These are phyloP conservation scores for Austroboletus eburneus DNA, from an alignment of 768 basidiomycete genomes.

Conservation along the genomic window DNA sequence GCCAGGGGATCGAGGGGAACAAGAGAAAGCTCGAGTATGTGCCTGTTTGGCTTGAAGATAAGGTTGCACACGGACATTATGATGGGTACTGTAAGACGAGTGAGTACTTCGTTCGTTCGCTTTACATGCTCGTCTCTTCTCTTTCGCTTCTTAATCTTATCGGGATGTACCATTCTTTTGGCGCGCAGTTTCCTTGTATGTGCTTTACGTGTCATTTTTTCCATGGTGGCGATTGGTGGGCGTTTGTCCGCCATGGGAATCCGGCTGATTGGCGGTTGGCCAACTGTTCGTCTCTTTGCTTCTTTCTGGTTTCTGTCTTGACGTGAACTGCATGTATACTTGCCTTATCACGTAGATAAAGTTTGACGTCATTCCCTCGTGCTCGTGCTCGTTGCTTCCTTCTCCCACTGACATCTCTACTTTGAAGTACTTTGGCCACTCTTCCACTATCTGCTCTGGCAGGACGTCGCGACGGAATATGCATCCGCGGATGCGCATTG, in stretches of 20 bases:
- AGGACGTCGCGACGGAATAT: constrained; percentile 89
- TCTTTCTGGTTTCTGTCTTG: neutral
- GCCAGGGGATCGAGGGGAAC: constrained; percentile 46
- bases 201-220: neutral
- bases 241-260: neutral
- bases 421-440: constrained; percentile 86
- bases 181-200: constrained; percentile 12
- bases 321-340: neutral
- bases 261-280: constrained; percentile 1
- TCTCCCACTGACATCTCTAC: constrained; percentile 6
- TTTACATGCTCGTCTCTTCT: no score
- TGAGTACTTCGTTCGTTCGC: constrained; percentile 38
- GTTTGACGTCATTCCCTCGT: neutral
- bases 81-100: constrained; percentile 98
- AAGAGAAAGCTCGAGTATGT: constrained; percentile 65
- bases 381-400: neutral
- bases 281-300: constrained; percentile 6
- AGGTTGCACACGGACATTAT: constrained; percentile 89
- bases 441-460: constrained; percentile 98
- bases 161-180: constrained; percentile 3
- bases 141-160: constrained; percentile 6
- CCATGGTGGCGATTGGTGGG: neutral
- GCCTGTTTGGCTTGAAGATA: constrained; percentile 89
- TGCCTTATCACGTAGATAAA: neutral
- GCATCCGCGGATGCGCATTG: constrained; percentile 83